Conservation (phyloP, 23 red algal genomes). For the Gracilaria gracilis region DNA sequence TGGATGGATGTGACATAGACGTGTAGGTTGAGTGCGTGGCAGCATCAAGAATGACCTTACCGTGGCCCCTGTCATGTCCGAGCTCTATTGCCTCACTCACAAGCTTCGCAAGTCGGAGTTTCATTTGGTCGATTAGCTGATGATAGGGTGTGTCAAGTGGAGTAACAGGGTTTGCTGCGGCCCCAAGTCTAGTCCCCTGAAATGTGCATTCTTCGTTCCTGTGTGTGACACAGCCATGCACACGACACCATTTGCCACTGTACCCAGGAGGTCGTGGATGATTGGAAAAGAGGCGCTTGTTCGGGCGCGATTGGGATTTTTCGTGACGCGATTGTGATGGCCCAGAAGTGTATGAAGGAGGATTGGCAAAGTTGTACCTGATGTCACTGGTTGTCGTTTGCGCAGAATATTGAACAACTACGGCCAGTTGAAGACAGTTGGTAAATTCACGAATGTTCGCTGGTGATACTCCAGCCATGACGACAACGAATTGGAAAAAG, state of each 20-base stretch:
- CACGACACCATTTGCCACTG: slow-evolving; percentile 20
- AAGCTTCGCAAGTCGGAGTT: background rate
- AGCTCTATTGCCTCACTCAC: background rate
- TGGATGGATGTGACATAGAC: background rate
- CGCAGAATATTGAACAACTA: too few species aligned
- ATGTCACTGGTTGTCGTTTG: too few species aligned
- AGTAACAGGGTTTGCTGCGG: background rate
- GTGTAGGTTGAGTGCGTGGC: slow-evolving; percentile 15
- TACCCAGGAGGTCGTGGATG: slow-evolving; percentile 7
- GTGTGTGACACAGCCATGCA: slow-evolving; percentile 35
- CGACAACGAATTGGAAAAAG: background rate
- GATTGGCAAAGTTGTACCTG: too few species aligned
- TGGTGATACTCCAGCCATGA: background rate
- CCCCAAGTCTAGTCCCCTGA: background rate
- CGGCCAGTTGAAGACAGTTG: too few species aligned
- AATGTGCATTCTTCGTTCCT: background rate
- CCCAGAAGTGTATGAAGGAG: too few species aligned
- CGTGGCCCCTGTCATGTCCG: background rate
- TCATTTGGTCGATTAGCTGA: too few species aligned
- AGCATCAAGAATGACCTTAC: slow-evolving; percentile 14
- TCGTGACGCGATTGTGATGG: too few species aligned
- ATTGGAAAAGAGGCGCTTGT: too few species aligned
- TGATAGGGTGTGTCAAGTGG: too few species aligned
- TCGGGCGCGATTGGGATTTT: too few species aligned
- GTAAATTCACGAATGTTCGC: background rate